phyloP scores from a whole-genome alignment of 805 yeast species.

The Ogataea pini region DNA sequence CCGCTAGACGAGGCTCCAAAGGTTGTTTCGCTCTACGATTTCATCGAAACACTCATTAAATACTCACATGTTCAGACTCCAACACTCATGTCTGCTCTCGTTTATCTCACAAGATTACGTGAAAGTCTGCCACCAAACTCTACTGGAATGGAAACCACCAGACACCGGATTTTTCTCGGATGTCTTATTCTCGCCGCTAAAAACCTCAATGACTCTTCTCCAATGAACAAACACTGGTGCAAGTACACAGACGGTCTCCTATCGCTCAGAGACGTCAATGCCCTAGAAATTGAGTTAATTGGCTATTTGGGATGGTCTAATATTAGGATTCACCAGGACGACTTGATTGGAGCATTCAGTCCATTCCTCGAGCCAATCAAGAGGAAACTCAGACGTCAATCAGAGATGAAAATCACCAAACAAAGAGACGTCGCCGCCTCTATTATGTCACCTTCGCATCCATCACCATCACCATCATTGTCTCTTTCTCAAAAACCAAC shows the following conservation, averaged over 20 bases:
- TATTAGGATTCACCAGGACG: conserved; percentile 66
- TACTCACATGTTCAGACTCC: conserved; percentile 94
- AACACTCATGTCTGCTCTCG: conserved; percentile 89
- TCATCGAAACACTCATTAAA: conserved; percentile 70
- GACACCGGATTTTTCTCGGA: conserved; percentile 90
- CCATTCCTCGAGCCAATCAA: conserved; percentile 80
- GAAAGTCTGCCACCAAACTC: conserved; percentile 82
- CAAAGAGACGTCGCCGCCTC: conserved; percentile 14
- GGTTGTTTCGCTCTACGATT: conserved; percentile 52
- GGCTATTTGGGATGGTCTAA: conserved; percentile 80
- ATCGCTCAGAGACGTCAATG: conserved; percentile 75
- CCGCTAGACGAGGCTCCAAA: conserved; percentile 31
- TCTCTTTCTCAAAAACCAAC: conserved; percentile 9
- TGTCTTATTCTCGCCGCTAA: conserved; percentile 90
- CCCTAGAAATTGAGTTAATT: conserved; percentile 87
- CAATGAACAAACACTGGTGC: conserved; percentile 96
- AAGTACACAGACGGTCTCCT: conserved; percentile 86
- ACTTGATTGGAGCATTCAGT: conserved; percentile 65
- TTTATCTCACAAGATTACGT: conserved; percentile 77
- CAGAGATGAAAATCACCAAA: conserved; percentile 20
- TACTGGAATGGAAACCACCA: conserved; percentile 87
- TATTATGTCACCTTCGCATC: conserved; percentile 8
- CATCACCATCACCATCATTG: conserved; percentile 11
- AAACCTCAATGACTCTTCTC: conserved; percentile 88
- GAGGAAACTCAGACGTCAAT: conserved; percentile 39